Evolutionary conservation across 352 stramenopile species (phyloP).

Genomic region (Lagenidium sp.): DNA sequence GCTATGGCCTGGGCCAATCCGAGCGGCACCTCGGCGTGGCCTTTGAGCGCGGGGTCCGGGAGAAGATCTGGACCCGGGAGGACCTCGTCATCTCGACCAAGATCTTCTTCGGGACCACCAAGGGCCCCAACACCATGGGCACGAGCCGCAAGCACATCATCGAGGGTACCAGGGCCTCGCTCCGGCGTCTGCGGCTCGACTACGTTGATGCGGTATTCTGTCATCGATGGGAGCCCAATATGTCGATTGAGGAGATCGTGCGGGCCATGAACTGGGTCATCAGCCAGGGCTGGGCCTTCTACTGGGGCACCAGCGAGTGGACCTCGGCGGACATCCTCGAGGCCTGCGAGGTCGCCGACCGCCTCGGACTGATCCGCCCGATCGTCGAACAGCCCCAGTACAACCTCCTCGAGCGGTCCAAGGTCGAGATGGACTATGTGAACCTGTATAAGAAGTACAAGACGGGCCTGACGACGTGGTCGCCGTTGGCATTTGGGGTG

Average conservation of each 20-base stretch:
- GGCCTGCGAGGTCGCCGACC: slow-evolving; percentile 23
- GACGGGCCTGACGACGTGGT: slow-evolving; percentile 28
- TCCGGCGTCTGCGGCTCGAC: slow-evolving; percentile 26
- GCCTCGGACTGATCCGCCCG: slow-evolving; percentile 19
- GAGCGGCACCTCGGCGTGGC: slow-evolving; percentile 23
- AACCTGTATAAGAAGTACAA: slow-evolving; percentile 28
- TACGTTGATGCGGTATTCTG: slow-evolving; percentile 37
- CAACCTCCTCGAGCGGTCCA: slow-evolving; percentile 34
- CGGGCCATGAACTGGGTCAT: slow-evolving; percentile 39
- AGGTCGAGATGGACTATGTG: slow-evolving; percentile 31
- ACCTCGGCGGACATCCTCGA: slow-evolving; percentile 26
- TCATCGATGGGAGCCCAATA: slow-evolving; percentile 21
- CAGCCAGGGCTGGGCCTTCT: slow-evolving; percentile 26
- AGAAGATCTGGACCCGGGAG: slow-evolving; percentile 19
- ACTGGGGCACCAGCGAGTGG: slow-evolving; percentile 52
- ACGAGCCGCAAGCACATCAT: slow-evolving; percentile 36
- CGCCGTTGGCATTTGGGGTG: slow-evolving; percentile 22
- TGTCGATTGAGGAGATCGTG: slow-evolving; percentile 35
- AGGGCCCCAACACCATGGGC: slow-evolving; percentile 15
- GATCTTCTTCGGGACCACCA: slow-evolving; percentile 28
- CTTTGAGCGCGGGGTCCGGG: slow-evolving; percentile 13
- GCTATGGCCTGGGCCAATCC: slow-evolving; percentile 18
- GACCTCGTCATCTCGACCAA: slow-evolving; percentile 57
- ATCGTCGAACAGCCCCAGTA: slow-evolving; percentile 47
- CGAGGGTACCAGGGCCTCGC: slow-evolving; percentile 29